Percentiles rank a stretch among this genome's conserved stretches.
Conservation (phyloP, 345 rosid genomes). For the Hibiscus mutabilis region DNA sequence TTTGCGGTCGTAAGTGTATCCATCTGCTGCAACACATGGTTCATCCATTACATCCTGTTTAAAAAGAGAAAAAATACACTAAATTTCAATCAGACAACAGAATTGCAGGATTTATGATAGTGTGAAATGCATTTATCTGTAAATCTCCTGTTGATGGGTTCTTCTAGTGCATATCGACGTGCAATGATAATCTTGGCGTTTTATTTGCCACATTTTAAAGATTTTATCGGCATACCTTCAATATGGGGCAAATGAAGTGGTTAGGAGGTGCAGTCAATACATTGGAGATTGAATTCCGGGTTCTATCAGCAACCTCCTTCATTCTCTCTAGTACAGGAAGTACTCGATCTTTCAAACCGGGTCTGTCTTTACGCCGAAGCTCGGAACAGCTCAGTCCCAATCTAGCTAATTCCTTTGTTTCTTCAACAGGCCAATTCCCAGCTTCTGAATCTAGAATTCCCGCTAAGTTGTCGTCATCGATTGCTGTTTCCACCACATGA, state of each 20-base stretch:
- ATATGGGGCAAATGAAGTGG: conserved; percentile 77
- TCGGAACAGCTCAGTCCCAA: conserved; percentile 74
- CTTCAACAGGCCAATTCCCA: conserved; percentile 70
- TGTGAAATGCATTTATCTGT: neutral
- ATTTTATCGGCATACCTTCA: conserved; percentile 38
- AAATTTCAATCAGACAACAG: neutral
- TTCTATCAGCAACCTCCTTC: conserved; percentile 43
- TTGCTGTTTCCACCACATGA: conserved; percentile 56
- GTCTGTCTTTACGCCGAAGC: conserved; percentile 65
- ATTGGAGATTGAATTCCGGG: conserved; percentile 19
- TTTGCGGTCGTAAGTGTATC: conserved; percentile 66
- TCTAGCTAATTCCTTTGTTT: conserved; percentile 59
- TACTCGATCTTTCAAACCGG: conserved; percentile 49
- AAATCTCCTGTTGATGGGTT: neutral
- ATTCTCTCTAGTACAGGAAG: conserved; percentile 64
- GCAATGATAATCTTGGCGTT: neutral
- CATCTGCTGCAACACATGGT: conserved; percentile 87
- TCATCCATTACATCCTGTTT: conserved; percentile 69
- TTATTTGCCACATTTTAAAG: neutral
- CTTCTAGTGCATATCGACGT: neutral
- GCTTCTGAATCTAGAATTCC: conserved; percentile 63
- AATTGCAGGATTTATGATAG: neutral
- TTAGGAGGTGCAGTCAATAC: conserved; percentile 30
- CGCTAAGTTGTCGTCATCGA: conserved; percentile 26
- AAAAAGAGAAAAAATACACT: neutral